Evolutionary conservation across 2,329 filamentous ascomycete species (phyloP).

Genomic region (Cladosporium sphaerospermum): DNA sequence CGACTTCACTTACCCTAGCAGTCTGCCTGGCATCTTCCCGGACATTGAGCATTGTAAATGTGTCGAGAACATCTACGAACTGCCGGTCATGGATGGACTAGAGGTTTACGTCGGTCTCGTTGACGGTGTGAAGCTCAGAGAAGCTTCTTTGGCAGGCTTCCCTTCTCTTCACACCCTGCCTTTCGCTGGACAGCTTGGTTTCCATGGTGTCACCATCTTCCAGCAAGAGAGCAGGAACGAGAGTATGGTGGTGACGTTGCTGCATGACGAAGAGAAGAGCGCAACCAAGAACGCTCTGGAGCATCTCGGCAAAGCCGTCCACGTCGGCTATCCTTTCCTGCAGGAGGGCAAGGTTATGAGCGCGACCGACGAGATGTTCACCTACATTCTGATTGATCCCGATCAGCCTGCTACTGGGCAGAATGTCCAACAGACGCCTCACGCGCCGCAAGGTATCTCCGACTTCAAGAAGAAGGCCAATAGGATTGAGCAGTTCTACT

Average conservation of each 20-base stretch:
- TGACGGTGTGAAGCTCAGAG: constrained; percentile 74
- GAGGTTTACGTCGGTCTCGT: constrained; percentile 79
- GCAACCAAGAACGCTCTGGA: constrained; percentile 66
- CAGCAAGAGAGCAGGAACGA: constrained; percentile 94
- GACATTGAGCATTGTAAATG: constrained; percentile 83
- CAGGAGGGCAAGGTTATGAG: constrained; percentile 86
- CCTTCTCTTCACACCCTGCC: constrained; percentile 82
- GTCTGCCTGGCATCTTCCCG: constrained; percentile 82
- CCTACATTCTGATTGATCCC: constrained; percentile 65
- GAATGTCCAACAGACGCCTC: constrained; percentile 62
- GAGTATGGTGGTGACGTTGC: constrained; percentile 85
- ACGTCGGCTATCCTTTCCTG: constrained; percentile 90
- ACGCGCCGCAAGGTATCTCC: constrained; percentile 68
- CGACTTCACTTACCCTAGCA: constrained; percentile 80
- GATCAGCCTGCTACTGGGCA: constrained; percentile 25
- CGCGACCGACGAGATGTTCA: constrained; percentile 89
- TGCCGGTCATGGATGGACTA: constrained; percentile 85
- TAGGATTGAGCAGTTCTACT: constrained; percentile 79
- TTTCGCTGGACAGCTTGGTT: constrained; percentile 73
- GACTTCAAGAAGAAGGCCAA: constrained; percentile 80
- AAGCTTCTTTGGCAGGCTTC: constrained; percentile 83
- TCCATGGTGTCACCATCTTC: constrained; percentile 90
- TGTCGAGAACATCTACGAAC: constrained; percentile 91
- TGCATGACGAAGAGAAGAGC: constrained; percentile 65
- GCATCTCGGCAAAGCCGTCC: constrained; percentile 78